Evolutionary conservation across 2,329 filamentous ascomycete genomes (phyloP), one percentile per base, ranked within the genome.

Genomic region (Sarocladiaceae sp.): DNA sequence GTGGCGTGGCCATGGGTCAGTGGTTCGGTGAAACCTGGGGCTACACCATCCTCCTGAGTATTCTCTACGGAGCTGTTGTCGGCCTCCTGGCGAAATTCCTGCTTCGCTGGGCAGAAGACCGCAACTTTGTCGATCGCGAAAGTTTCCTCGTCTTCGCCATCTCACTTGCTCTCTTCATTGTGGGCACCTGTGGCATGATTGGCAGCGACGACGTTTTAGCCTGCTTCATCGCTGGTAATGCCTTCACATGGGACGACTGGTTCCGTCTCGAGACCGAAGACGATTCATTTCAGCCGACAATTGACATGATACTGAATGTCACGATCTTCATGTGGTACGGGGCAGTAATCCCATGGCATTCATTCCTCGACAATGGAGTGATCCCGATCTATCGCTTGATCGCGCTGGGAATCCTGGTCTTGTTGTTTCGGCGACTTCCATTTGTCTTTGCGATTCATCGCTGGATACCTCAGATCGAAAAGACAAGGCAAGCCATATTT

Each of bases 171-270:
- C 77, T 96, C 6, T 96, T 96, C 63, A 88, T 96, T 51, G 79
- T 90, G 0, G 91, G 91, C 0, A 96, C 90, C 0, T 92, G 88
- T 56, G 91, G 91, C 2, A 79, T 96, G 76, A 80, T 96, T 47
- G 91, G 90, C 1, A 93, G 85, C 31, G 91, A 96, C 63, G 92
- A 97, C 62, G 87, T 96, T 1, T 76, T 97, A 6, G 91, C 92
- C 1, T 96, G 90, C 70, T 97, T 97, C 64, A 86, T 96, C 59
- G 92, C 92, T 2, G 92, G 92, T 1, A 96, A 96, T 62, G 82
- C 82, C 1, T 96, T 97, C 59, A 96, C 90, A 0, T 93, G 90
- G 84, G 91, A 96, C 64, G 90, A 96, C 68, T 95, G 90, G 90
- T 97, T 96, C 69, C 86, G 92, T 0, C 74, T 93, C 1, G 88